Evolutionary conservation across 225 moss, liverwort and hornwort species (phyloP).

Genomic region (Pleurozium schreberi): DNA sequence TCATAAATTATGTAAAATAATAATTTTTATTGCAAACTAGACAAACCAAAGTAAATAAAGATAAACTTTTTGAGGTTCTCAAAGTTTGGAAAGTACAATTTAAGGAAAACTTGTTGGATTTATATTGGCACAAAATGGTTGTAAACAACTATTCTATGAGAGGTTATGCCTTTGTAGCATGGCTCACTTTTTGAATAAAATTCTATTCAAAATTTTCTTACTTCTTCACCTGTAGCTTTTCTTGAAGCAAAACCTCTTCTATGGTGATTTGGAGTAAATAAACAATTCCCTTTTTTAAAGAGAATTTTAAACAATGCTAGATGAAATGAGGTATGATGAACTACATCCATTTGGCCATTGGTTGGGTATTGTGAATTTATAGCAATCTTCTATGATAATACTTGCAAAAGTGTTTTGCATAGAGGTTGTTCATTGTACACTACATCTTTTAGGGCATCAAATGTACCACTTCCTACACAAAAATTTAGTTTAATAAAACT

Average conservation of each 20-base stretch:
- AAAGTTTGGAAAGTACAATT: background rate
- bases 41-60: background rate
- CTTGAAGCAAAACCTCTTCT: background rate
- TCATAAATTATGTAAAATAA: background rate
- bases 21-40: background rate
- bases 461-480: background rate
- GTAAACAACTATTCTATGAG: background rate
- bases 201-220: background rate
- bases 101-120: background rate
- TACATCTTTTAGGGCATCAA: background rate
- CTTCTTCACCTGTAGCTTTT: background rate
- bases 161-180: background rate
- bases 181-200: background rate
- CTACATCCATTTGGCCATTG: background rate
- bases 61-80: background rate
- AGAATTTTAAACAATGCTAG: background rate
- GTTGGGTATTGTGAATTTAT: background rate
- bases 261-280: rapidly evolving
- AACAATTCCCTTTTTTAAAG: background rate
- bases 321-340: background rate
- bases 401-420: background rate
- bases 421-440: background rate
- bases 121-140: background rate
- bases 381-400: background rate
- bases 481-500: background rate